Base-by-base conservation (phyloP, 257 asterid species). In the Solanum corneliomulleri region DNA sequence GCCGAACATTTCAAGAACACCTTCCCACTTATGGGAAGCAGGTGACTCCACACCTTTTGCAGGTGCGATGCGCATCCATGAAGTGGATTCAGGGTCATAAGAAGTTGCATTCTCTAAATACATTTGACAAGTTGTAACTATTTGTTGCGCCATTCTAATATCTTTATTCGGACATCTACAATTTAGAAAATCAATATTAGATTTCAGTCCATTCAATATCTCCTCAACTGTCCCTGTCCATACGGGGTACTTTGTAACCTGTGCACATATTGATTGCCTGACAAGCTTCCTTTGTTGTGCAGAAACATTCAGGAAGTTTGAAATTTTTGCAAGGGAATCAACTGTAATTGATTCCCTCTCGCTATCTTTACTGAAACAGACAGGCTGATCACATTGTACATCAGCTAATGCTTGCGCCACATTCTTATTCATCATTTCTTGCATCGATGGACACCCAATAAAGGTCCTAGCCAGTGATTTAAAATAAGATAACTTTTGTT, bases 51-150 rank as follows among this genome's bases (percentile, higher is more conserved):
- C 8, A 11, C 83, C 83, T 90, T 93, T 95, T 23, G 89, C 80
- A n/a, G 98, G 97, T 18, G 87, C 71, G 71, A 94, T 90, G 69
- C 95, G 94, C 99, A 97, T 95, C 99, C 99, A 97, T 6, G 99
- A 97, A 91, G 93, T 91, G 31, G 93, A 83, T 60, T 95, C 98
- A 1, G 92, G 94, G 42, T 95, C 96, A 87, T 93, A 90, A 4
- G 95, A 91, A 42, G 78, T 72, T 2, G 96, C 91, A 75, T 92
- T 90, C 47, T 90, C 92, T 21, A 94, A 94, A 81, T 91, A 89
- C 91, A 91, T 92, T 23, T 92, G 85, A 88, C 93, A 97, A 23
- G 89, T 86, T 35, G 85, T 88, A n/a, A 93, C 92, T 47, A 97
- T 93, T 83, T 97, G 98, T 35, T 92, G 90, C 13, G 94, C 96